A percentile compares a stretch with the other conserved stretches of the same genome.
Evolutionary conservation across 176 grass and related monocot species (phyloP).

Genomic region (Canna indica): DNA sequence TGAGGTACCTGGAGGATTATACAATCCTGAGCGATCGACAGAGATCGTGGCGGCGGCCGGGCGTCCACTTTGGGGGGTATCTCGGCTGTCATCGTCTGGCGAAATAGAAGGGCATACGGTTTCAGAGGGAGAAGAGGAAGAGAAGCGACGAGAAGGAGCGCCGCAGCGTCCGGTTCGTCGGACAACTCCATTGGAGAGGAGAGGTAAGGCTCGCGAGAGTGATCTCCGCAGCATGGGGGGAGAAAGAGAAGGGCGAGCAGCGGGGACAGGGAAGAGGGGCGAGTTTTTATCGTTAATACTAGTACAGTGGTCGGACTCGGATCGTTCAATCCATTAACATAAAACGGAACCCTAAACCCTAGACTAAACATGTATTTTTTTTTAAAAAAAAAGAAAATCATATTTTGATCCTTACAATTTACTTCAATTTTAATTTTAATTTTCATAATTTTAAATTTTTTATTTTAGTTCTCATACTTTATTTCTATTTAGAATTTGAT

Average conservation of each 20-base stretch:
- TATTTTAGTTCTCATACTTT: too few relatives aligned
- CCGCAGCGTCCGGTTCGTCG: background rate
- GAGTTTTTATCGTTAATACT: too few relatives aligned
- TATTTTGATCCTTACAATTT: too few relatives aligned
- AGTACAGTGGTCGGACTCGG: too few relatives aligned
- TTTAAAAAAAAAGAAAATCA: too few relatives aligned
- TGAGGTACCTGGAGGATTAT: conserved; percentile 47
- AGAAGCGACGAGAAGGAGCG: background rate
- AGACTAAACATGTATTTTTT: too few relatives aligned
- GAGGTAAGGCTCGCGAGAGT: conserved; percentile 39
- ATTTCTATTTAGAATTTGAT: too few relatives aligned
- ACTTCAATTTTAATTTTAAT: too few relatives aligned
- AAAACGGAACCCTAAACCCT: too few relatives aligned
- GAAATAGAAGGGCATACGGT: conserved; percentile 22
- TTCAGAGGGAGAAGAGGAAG: conserved; percentile 1
- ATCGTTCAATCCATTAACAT: too few relatives aligned
- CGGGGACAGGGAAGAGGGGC: background rate
- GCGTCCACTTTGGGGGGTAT: background rate
- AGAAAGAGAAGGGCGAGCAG: background rate
- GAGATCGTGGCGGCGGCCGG: conserved; percentile 29
- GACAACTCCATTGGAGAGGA: conserved; percentile 25
- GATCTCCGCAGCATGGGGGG: conserved; percentile 46
- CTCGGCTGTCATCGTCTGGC: conserved; percentile 13
- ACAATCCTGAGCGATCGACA: conserved; percentile 66
- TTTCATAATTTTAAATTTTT: too few relatives aligned